A percentile compares a stretch with the other conserved stretches of the same genome.
Conservation (phyloP, 2,329 filamentous ascomycete species). For the Leptographium radiaticola region DNA sequence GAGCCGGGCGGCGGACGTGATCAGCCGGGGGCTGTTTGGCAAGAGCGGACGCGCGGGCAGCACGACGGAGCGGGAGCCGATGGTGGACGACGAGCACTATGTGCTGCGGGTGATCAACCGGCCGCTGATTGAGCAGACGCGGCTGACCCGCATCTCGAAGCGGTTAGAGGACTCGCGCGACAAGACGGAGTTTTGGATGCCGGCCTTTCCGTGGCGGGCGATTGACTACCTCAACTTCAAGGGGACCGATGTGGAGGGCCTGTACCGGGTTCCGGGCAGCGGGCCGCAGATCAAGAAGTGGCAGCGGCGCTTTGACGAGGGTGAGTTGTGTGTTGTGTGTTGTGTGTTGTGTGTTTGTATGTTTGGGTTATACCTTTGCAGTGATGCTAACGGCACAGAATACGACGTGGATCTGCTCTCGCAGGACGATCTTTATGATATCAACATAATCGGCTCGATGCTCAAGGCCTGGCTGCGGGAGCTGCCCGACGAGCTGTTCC, state of each 20-base stretch:
- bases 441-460: constrained; percentile 92
- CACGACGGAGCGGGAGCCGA: constrained; percentile 49
- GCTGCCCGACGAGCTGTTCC: constrained; percentile 87
- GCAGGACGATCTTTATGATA: constrained; percentile 79
- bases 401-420: constrained; percentile 83
- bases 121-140: constrained; percentile 76
- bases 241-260: constrained; percentile 81
- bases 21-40: constrained; percentile 72
- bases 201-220: constrained; percentile 83
- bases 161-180: constrained; percentile 76
- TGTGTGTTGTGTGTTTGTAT: neutral
- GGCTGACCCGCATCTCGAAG: constrained; percentile 84
- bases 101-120: constrained; percentile 73
- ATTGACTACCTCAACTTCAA: constrained; percentile 96
- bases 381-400: constrained; percentile 35
- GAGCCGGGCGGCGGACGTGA: constrained; percentile 64
- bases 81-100: constrained; percentile 72
- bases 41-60: constrained; percentile 64
- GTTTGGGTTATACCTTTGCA: neutral
- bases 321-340: constrained; percentile 28
- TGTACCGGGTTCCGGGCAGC: constrained; percentile 86
- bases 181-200: constrained; percentile 99
- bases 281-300: constrained; percentile 85
- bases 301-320: constrained; percentile 81
- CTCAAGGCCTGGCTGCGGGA: constrained; percentile 94